Evolutionary conservation across 2,329 filamentous ascomycete species (phyloP), one percentile per base, ranked within the genome.

Genomic region (Scopulariopsis brevicaulis): DNA sequence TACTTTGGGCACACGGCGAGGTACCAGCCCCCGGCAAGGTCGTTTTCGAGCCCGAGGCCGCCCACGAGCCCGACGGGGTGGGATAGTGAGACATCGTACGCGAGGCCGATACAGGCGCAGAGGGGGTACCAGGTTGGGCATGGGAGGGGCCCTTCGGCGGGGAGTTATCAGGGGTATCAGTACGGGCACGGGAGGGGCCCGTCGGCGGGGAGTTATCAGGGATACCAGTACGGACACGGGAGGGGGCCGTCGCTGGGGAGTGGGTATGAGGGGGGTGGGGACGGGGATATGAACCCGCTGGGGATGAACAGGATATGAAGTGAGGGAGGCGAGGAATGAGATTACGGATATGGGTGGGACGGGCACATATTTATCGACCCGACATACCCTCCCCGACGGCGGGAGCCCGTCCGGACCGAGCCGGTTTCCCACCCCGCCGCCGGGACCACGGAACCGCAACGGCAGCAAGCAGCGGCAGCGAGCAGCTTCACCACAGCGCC

Each of bases 41-140:
- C 81, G 0, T 83, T 79, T 64, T 83, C 80, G 54, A 81, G 75
- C 62, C 80, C 81, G 4, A 73, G 77, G 28, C 75, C 77, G 7
- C 78, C 79, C 50, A 70, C 69, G 32, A 63, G 51, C 43, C 53
- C 51, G 14, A 55, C 32, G 24, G 37, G 40, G 43, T 54, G 51
- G 56, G 55, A 40, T 15, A 25, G 54, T 14, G 34, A 22, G 25
- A 28, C 50, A 14, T 46, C 59, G 22, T 46, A 54, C 22, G 53
- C 58, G 11, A 58, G 54, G 56, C 56, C 56, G 25, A 40, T 56
- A n/a, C 28, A 50, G 6, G 28, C 35, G 43, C 53, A 67, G 69
- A n/a, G 67, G 14, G 56, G 25, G 2, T 24, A 24, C 46, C 11
- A 20, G 20, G 46, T 3, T 6, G 46, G 22, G 46, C 18, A 50